Percentiles rank a stretch among this genome's conserved stretches.
Evolutionary conservation across 192 early-diverging fungal species (phyloP).

Genomic region (Coemansia sp.): DNA sequence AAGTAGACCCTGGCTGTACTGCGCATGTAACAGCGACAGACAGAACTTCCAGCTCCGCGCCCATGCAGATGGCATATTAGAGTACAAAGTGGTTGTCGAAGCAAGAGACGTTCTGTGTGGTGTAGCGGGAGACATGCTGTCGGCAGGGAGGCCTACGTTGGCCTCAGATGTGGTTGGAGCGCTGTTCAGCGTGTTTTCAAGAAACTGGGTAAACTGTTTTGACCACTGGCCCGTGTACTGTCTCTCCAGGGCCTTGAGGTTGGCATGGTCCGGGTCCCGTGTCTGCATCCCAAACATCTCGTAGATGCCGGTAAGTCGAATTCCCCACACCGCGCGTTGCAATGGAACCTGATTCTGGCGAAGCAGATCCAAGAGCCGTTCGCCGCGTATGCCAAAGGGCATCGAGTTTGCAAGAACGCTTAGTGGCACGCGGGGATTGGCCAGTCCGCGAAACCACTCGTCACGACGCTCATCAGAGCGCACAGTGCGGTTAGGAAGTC

Average conservation of each 20-base stretch:
- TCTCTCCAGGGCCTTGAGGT: slow-evolving; percentile 19
- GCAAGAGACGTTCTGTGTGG: slow-evolving; percentile 1
- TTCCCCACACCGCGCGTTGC: slow-evolving; percentile 68
- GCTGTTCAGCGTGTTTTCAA: slow-evolving; percentile 31
- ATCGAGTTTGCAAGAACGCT: slow-evolving; percentile 24
- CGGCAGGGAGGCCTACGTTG: not conserved
- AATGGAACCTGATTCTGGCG: slow-evolving; percentile 60
- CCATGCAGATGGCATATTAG: slow-evolving; percentile 15
- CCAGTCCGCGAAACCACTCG: slow-evolving; percentile 43
- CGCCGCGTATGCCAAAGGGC: slow-evolving; percentile 59
- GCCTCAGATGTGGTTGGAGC: slow-evolving; percentile 21
- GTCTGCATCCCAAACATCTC: slow-evolving; percentile 57
- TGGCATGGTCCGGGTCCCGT: slow-evolving; percentile 22
- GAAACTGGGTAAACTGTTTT: slow-evolving; percentile 36
- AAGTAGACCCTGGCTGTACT: slow-evolving; percentile 46
- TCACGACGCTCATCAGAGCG: slow-evolving; percentile 37
- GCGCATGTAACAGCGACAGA: slow-evolving; percentile 34
- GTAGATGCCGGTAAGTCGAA: slow-evolving; percentile 65
- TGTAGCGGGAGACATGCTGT: slow-evolving; percentile 10
- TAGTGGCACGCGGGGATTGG: slow-evolving; percentile 45
- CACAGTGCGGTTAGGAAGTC: slow-evolving; percentile 28
- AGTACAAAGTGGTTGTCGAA: not conserved
- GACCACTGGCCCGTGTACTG: slow-evolving; percentile 45
- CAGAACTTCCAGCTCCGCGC: slow-evolving; percentile 30
- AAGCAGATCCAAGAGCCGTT: slow-evolving; percentile 61